Base-by-base conservation (phyloP, 805 yeast genomes). In the Naumovozyma dairenensis region DNA sequence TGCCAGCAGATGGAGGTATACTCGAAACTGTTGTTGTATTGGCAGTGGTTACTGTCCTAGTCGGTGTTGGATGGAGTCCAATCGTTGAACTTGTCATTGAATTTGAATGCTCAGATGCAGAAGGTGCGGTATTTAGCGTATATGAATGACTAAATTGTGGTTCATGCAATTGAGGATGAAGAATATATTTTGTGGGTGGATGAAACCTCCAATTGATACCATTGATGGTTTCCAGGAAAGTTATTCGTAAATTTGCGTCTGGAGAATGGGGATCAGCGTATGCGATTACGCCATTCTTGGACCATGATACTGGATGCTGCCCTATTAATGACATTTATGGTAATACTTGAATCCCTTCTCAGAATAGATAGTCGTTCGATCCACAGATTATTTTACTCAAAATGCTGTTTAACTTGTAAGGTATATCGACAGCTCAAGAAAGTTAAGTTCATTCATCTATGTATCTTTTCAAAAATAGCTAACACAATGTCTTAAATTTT, bases 201-300 rank as follows among this genome's bases (percentile, higher is more conserved):
- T 86, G 82, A 39, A 86, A 63, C 44, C 77, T 75, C 96, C 96
- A 89, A 29, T 67, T 58, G 21, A 67, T 65, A 1, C 96, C 96
- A 52, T 83, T 79, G 10, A 72, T 57, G 38, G 85, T 75, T 45
- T 79, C 87, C 37, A 85, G 49, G 55, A 79, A 76, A 0, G 93
- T 77, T 38, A 83, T 59, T 31, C 64, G 60, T 16, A 84, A 49
- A 39, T 67, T 67, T 6, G 55, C 47, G 22, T 53, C 46, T 14
- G 53, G 46, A 30, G 56, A 56, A 25, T 43, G 48, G 25, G 65
- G 58, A 35, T 71, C 66, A 5, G 74, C 60, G 45, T 79, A 84
- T 1, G 94, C 94, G 21, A 87, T 70, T 45, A 84, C 74, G 10
- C 96, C 96, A 44, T 77, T 80, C 43, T 76, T 72, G 8, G 93